These are phyloP conservation scores for Hirsutella thompsonii DNA, from an alignment of 2,329 filamentous ascomycete genomes.

Conservation along the genomic window DNA sequence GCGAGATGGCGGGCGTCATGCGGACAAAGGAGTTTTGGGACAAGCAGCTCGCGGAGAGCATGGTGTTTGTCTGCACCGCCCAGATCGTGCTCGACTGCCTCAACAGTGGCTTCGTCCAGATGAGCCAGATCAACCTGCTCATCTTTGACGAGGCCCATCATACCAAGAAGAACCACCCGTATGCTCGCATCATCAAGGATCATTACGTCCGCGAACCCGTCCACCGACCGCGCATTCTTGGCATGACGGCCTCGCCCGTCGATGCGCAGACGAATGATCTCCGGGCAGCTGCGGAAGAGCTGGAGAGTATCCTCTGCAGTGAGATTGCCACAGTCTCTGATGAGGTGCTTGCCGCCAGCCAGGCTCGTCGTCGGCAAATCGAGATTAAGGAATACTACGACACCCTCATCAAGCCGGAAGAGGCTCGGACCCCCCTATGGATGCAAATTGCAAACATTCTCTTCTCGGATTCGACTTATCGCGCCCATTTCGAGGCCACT, in stretches of 20 bases:
- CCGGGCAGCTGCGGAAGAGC: constrained; percentile 51
- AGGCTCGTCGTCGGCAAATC: constrained; percentile 25
- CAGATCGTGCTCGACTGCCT: constrained; percentile 74
- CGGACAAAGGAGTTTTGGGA: constrained; percentile 35
- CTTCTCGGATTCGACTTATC: constrained; percentile 31
- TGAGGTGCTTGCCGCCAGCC: constrained; percentile 14
- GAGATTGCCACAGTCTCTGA: constrained; percentile 64
- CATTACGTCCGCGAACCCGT: constrained; percentile 50
- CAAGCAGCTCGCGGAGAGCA: constrained; percentile 46
- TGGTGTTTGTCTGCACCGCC: constrained; percentile 85
- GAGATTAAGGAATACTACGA: constrained; percentile 35
- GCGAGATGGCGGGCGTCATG: constrained; percentile 42
- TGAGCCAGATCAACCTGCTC: constrained; percentile 75
- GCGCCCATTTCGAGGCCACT: constrained; percentile 45
- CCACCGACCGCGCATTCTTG: constrained; percentile 64
- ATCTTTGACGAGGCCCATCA: constrained; percentile 97
- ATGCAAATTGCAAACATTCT: constrained; percentile 35
- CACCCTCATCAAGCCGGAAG: constrained; percentile 24
- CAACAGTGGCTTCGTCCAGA: constrained; percentile 64
- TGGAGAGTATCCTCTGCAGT: constrained; percentile 68
- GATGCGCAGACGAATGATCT: constrained; percentile 64
- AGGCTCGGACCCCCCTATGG: constrained; percentile 53
- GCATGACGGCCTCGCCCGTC: constrained; percentile 94
- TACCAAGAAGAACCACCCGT: constrained; percentile 85
- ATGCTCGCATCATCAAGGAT: constrained; percentile 80